phyloP scores from a whole-genome alignment of 805 yeast species.

The Cyberlindnera galapagoensis region DNA sequence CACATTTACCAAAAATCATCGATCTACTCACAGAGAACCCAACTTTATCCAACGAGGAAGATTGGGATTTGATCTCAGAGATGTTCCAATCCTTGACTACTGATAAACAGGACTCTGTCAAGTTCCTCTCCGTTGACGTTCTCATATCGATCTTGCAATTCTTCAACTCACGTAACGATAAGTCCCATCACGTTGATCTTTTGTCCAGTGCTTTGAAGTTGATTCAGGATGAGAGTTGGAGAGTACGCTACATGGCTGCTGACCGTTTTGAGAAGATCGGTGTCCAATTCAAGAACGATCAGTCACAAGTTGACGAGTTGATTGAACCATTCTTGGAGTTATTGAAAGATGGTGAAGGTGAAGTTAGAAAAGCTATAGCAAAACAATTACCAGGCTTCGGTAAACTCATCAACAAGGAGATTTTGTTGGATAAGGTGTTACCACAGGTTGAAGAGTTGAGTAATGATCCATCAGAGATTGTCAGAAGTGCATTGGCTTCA shows the following conservation, averaged over 20 bases:
- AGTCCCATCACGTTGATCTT: constrained; percentile 54
- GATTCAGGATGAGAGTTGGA: constrained; percentile 90
- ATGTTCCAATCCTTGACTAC: constrained; percentile 74
- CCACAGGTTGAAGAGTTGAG: constrained; percentile 81
- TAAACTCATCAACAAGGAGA: constrained; percentile 41
- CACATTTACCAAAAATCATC: constrained; percentile 69
- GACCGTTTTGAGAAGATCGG: constrained; percentile 80
- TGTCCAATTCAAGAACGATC: constrained; percentile 49
- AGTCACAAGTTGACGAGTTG: constrained; percentile 44
- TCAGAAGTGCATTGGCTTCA: constrained; percentile 86
- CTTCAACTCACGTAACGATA: constrained; percentile 52
- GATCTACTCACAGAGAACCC: constrained; percentile 47
- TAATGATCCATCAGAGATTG: constrained; percentile 88
- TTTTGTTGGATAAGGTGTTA: constrained; percentile 62
- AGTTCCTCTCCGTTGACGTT: constrained; percentile 82
- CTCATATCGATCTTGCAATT: constrained; percentile 74
- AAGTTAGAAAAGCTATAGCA: constrained; percentile 91
- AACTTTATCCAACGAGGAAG: constrained; percentile 43
- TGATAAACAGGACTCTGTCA: constrained; percentile 93
- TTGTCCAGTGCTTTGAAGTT: constrained; percentile 61
- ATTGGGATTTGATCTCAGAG: constrained; percentile 71
- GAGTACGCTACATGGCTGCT: constrained; percentile 98
- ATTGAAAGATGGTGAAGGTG: constrained; percentile 92
- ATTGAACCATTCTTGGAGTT: constrained; percentile 60
- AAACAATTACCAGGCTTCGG: constrained; percentile 82